Evolutionary conservation across 805 yeast genomes (phyloP).

Genomic region (Jamesozyma gamospora): DNA sequence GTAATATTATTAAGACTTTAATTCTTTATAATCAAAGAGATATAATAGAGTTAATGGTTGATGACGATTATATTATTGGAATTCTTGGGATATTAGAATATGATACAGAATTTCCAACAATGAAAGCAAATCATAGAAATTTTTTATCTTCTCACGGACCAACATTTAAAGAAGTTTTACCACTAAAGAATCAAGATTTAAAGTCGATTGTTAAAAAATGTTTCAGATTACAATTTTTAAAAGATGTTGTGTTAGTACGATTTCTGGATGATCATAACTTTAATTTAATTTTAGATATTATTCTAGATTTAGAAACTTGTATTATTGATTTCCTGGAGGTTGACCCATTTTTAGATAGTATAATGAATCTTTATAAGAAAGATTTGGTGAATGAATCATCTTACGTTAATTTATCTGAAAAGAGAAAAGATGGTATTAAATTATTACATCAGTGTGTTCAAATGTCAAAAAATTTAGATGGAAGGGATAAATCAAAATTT

Average conservation of each 20-base stretch:
- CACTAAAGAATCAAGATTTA: constrained; percentile 42
- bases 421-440: constrained; percentile 59
- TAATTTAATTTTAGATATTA: constrained; percentile 43
- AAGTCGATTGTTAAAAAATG: constrained; percentile 58
- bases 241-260: constrained; percentile 79
- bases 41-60: constrained; percentile 47
- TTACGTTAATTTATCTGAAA: constrained; percentile 14
- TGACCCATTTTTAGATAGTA: constrained; percentile 39
- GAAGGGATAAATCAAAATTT: constrained; percentile 55
- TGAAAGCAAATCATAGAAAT: constrained; percentile 71
- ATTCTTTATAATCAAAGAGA: constrained; percentile 61
- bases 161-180: constrained; percentile 59
- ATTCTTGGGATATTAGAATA: constrained; percentile 77
- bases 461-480: constrained; percentile 59
- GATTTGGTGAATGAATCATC: constrained; percentile 5
- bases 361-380: constrained; percentile 48
- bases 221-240: constrained; percentile 67
- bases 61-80: constrained; percentile 44
- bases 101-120: constrained; percentile 76
- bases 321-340: constrained; percentile 26
- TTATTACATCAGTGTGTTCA: constrained; percentile 71
- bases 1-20: constrained; percentile 63
- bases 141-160: constrained; percentile 43
- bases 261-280: constrained; percentile 73
- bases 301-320: constrained; percentile 26